Percentiles rank a stretch among this genome's conserved stretches.
Conservation (phyloP, 2,329 filamentous ascomycete species). For the Sporothrix variecibatus region DNA sequence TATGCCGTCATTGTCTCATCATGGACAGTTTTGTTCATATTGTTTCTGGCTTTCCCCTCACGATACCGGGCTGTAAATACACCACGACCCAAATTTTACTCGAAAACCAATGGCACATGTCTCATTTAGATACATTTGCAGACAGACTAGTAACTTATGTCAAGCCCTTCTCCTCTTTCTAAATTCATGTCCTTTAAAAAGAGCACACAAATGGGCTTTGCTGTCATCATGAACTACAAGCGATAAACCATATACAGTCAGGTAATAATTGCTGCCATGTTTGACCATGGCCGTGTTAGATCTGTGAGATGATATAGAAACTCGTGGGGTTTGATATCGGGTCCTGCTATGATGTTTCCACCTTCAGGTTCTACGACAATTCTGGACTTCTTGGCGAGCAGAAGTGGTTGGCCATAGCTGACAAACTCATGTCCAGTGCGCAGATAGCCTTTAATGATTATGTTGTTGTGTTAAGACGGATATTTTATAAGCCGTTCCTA, state of each 20-base stretch:
- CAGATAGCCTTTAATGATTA: background rate
- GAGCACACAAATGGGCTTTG: too few species aligned
- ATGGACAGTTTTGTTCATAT: background rate
- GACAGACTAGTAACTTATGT: background rate
- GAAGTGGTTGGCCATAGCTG: background rate
- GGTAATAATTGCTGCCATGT: too few species aligned
- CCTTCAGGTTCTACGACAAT: background rate
- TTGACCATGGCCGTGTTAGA: too few species aligned
- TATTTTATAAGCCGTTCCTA: background rate
- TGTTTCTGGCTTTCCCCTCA: background rate
- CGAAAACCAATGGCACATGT: background rate
- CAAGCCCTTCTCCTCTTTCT: background rate
- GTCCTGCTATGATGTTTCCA: background rate
- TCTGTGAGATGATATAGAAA: background rate
- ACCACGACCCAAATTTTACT: background rate
- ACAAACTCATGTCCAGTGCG: constrained; percentile 10
- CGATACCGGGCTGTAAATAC: background rate
- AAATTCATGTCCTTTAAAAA: too few species aligned
- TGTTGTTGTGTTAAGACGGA: background rate
- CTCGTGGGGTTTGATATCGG: background rate
- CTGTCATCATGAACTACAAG: too few species aligned
- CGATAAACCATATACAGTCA: too few species aligned
- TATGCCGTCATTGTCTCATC: background rate
- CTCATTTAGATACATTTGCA: background rate
- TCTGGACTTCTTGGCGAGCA: background rate